A percentile compares a stretch with the other conserved stretches of the same genome.
These are phyloP conservation scores for Coleophoma eucalyptorum DNA, from an alignment of 2,329 filamentous ascomycete genomes.

Conservation along the genomic window DNA sequence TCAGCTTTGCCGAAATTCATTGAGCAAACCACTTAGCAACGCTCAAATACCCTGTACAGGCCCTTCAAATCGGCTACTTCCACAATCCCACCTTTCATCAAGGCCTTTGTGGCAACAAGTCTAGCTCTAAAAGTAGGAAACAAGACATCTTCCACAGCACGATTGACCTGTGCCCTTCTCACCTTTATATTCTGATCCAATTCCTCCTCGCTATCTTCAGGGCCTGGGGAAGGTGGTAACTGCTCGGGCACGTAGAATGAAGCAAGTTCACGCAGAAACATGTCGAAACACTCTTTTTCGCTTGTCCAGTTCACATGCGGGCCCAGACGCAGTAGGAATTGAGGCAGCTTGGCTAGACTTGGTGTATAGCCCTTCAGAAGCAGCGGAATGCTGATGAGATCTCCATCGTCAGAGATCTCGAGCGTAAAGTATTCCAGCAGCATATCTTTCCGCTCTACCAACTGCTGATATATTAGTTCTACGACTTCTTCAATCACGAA, in stretches of 20 bases:
- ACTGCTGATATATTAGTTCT: conserved; percentile 58
- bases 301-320: conserved; percentile 84
- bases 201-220: conserved; percentile 32
- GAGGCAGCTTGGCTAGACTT: conserved; percentile 78
- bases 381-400: conserved; percentile 76
- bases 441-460: conserved; percentile 79
- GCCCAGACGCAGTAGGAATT: conserved; percentile 82
- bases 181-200: conserved; percentile 46
- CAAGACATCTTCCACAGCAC: conserved; percentile 77
- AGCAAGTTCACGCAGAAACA: conserved; percentile 82
- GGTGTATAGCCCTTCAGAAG: conserved; percentile 88
- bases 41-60: conserved; percentile 89
- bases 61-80: conserved; percentile 92
- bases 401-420: conserved; percentile 73
- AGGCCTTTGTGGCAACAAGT: conserved; percentile 73
- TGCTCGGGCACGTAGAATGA: conserved; percentile 88
- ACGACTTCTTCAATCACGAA: conserved; percentile 66
- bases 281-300: conserved; percentile 82
- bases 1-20: too few species aligned
- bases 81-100: conserved; percentile 71
- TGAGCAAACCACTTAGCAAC: conserved; percentile 57
- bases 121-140: conserved; percentile 86
- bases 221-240: conserved; percentile 52
- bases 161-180: conserved; percentile 65
- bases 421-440: conserved; percentile 89